phyloP scores from a whole-genome alignment of 192 early-diverging fungal species.

The Coemansia sp. region DNA sequence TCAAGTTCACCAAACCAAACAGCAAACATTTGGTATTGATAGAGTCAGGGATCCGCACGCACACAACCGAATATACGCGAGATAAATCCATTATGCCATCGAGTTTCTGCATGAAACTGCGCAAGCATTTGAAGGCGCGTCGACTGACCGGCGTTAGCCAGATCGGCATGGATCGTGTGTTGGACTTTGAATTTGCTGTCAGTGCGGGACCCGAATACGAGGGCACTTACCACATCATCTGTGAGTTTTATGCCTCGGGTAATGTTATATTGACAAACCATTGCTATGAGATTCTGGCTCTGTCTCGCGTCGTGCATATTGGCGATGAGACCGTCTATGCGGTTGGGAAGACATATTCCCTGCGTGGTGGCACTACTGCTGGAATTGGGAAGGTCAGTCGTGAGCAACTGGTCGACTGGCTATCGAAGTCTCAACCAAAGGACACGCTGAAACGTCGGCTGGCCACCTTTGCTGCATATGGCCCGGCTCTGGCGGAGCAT shows the following conservation, averaged over 20 bases:
- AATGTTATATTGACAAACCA: constrained; percentile 95
- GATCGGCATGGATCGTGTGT: constrained; percentile 85
- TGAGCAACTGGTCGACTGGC: constrained; percentile 55
- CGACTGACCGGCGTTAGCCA: constrained; percentile 77
- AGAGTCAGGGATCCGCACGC: constrained; percentile 91
- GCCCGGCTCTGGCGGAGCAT: constrained; percentile 87
- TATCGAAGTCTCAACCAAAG: constrained; percentile 60
- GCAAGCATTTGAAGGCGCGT: constrained; percentile 87
- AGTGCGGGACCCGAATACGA: constrained; percentile 33
- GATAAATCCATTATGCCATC: constrained; percentile 87
- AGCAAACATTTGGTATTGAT: constrained; percentile 83
- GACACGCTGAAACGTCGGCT: constrained; percentile 68
- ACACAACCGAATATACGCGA: constrained; percentile 84
- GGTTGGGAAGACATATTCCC: constrained; percentile 76
- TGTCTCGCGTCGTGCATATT: constrained; percentile 85
- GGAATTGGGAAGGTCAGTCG: constrained; percentile 60
- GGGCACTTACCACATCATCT: constrained; percentile 69
- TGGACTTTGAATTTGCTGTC: constrained; percentile 89
- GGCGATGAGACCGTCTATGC: constrained; percentile 74
- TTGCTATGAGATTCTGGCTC: constrained; percentile 77
- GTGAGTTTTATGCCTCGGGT: constrained; percentile 81
- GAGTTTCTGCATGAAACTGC: constrained; percentile 84
- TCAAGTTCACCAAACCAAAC: constrained; percentile 93
- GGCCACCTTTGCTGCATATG: constrained; percentile 64
- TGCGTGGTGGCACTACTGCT: constrained; percentile 13